Evolutionary conservation across 2,329 filamentous ascomycete genomes (phyloP).

Genomic region (Penicillium expansum): DNA sequence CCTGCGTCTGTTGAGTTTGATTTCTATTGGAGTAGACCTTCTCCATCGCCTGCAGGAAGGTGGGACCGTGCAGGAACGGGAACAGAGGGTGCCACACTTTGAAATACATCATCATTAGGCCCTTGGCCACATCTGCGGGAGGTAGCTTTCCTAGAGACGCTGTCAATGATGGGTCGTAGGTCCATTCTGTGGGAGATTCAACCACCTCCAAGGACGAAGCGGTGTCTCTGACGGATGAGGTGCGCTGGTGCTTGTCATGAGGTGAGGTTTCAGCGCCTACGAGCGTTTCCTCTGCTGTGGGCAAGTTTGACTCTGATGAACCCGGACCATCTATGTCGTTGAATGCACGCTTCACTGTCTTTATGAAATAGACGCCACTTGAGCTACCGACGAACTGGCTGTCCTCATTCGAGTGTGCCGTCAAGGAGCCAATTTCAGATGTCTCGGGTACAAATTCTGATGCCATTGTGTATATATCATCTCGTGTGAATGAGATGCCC

Average conservation of each 20-base stretch:
- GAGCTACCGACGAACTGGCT: conserved; percentile 54
- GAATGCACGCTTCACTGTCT: conserved; percentile 55
- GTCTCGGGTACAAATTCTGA: conserved; percentile 27
- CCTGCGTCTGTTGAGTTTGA: not conserved
- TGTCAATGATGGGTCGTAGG: conserved; percentile 27
- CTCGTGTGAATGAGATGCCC: too few species aligned
- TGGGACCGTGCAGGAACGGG: conserved; percentile 52
- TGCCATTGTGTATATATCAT: conserved; percentile 1
- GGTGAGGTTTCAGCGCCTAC: conserved; percentile 28
- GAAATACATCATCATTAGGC: conserved; percentile 51
- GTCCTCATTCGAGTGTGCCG: conserved; percentile 43
- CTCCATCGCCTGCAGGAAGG: conserved; percentile 48
- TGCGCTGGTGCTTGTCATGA: conserved; percentile 16
- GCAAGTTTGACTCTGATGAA: conserved; percentile 25
- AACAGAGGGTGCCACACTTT: conserved; percentile 54
- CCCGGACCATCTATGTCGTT: conserved; percentile 27
- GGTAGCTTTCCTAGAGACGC: conserved; percentile 29
- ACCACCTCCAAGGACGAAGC: conserved; percentile 5
- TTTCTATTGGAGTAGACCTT: conserved; percentile 39
- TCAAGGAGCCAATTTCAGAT: conserved; percentile 45
- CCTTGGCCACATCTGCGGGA: conserved; percentile 35
- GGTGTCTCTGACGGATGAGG: not conserved
- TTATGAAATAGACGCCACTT: conserved; percentile 54
- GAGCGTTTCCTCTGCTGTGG: conserved; percentile 31
- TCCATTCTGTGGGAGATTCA: conserved; percentile 24